phyloP scores from a whole-genome alignment of 1,284 basidiomycete genomes.

The Flammula alnicola region DNA sequence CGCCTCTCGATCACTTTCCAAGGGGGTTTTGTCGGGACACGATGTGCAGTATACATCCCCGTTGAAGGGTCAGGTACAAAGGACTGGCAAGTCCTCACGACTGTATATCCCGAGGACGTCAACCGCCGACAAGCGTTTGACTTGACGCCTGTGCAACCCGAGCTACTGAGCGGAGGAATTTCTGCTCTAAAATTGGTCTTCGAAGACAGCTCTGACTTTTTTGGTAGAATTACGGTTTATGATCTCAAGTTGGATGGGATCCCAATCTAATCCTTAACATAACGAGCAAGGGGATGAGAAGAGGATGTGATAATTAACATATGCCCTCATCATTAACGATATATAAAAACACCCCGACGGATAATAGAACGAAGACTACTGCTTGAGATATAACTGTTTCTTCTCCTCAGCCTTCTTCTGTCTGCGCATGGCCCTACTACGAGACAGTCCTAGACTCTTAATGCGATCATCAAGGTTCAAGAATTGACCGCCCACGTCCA shows the following conservation, averaged over 20 bases:
- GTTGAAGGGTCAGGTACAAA: slow-evolving; percentile 26
- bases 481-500: slow-evolving; percentile 73
- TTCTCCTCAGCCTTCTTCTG: slow-evolving; percentile 11
- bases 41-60: slow-evolving; percentile 56
- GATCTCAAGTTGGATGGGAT: slow-evolving; percentile 60
- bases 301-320: slow-evolving; percentile 1
- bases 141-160: slow-evolving; percentile 35
- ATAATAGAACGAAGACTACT: slow-evolving; percentile 3
- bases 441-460: slow-evolving; percentile 51
- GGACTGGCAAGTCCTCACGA: slow-evolving; percentile 53
- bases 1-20: slow-evolving; percentile 74
- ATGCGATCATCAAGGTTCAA: slow-evolving; percentile 57
- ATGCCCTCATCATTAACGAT: background rate
- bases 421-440: slow-evolving; percentile 35
- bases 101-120: slow-evolving; percentile 76
- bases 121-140: slow-evolving; percentile 73
- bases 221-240: slow-evolving; percentile 75
- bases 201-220: slow-evolving; percentile 79
- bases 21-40: slow-evolving; percentile 79
- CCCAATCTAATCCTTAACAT: background rate
- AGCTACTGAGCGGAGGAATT: slow-evolving; percentile 36
- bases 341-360: background rate
- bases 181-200: slow-evolving; percentile 67
- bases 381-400: slow-evolving; percentile 5
- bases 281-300: background rate